Percentiles rank a stretch among this genome's conserved stretches.
Conservation (phyloP, 139 green algal species). For the Auxenochlorella protothecoides region DNA sequence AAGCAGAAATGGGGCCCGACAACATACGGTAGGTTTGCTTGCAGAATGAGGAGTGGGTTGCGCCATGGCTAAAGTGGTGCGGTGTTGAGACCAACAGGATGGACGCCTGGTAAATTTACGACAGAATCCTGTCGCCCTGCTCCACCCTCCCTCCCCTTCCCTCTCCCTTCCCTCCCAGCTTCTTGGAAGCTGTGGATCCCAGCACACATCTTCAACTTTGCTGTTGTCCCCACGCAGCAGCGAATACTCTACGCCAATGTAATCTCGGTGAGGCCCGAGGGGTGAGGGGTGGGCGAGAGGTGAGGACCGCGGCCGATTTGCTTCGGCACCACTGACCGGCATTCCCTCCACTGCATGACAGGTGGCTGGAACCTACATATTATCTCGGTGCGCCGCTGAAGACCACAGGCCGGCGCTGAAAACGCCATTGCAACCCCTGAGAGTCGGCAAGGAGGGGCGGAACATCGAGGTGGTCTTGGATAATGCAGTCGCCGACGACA, state of each 20-base stretch:
- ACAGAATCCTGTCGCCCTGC: too few relatives aligned
- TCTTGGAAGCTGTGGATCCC: conserved; percentile 35
- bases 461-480: too few relatives aligned
- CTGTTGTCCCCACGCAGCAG: conserved; percentile 22
- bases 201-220: conserved; percentile 42
- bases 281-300: too few relatives aligned
- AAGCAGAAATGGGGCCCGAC: neutral
- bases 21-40: neutral
- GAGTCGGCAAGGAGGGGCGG: too few relatives aligned
- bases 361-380: conserved; percentile 20
- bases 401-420: neutral
- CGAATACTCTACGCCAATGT: conserved; percentile 43
- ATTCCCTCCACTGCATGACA: neutral
- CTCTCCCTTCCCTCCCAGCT: conserved; percentile 26
- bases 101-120: too few relatives aligned
- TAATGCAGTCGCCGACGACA: too few relatives aligned
- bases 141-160: too few relatives aligned
- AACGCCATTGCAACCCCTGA: too few relatives aligned
- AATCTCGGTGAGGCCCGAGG: conserved; percentile 17
- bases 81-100: too few relatives aligned
- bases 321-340: neutral
- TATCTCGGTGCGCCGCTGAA: conserved; percentile 10
- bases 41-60: too few relatives aligned
- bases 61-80: too few relatives aligned
- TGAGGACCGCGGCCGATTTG: neutral